Base-by-base conservation (phyloP, 192 early-diverging fungal genomes). In the Rhizophagus clarus region DNA sequence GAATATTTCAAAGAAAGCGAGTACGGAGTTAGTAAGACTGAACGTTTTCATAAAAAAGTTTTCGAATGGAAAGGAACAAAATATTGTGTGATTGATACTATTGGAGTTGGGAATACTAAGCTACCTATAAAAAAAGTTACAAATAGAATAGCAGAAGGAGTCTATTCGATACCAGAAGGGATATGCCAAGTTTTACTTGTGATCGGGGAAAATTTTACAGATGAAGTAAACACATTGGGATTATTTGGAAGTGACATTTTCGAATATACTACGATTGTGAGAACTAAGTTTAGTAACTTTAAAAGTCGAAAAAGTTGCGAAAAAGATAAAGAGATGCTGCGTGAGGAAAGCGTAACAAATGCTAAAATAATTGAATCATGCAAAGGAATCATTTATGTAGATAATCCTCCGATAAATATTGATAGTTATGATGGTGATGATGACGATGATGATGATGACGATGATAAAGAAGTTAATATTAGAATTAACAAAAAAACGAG, bases 251-350 rank as follows among this genome's bases (percentile, higher is more conserved):
- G 40, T 34, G 26, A 32, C 2, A 17, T 75, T 20, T 10, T 20
- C 32, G 6, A 75, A n/a, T 37, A 75, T 61, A 75, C 24, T 34
- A 75, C 73, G 20, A 51, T 75, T 51, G 28, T 74, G 17, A 31
- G 73, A 60, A 74, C 47, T 60, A n/a, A 28, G 0, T 51, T 61
- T 74, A 26, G 29, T 75, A 22, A 34, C 56, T 75, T 75, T 75
- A 9, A 61, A 61, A 22, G 61, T n/a, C 26, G 24, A 3, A 9
- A 32, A 1, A 26, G 11, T 2, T 61, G 47, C 60, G 14, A 75
- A 14, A 12, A 61, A 51, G 73, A 75, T 75, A 61, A 56, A 61
- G 15, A 29, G 17, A 37, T 17, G 12, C 61, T 32, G 29, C 14
- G 15, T 31, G 34, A 61, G 28, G 17, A 31, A 29, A 75, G 32